These are phyloP conservation scores for Xylariaceae sp. DNA, from an alignment of 2,329 filamentous ascomycete species.

Conservation along the genomic window DNA sequence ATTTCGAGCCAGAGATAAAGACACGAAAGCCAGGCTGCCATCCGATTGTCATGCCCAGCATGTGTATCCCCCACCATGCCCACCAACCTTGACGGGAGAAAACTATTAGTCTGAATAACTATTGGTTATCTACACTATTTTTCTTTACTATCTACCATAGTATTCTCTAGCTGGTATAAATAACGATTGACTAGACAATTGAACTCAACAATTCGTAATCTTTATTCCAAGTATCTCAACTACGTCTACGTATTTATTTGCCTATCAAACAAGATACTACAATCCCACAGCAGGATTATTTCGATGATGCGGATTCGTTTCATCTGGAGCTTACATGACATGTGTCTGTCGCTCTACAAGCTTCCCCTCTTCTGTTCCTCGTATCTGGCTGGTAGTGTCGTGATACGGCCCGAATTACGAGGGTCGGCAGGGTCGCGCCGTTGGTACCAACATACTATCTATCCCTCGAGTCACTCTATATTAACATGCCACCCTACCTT, in stretches of 20 bases:
- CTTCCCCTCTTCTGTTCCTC: constrained; percentile 24
- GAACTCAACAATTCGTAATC: no score
- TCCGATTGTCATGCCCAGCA: constrained; percentile 13
- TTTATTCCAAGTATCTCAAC: background rate
- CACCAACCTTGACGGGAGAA: no score
- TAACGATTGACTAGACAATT: no score
- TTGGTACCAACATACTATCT: no score
- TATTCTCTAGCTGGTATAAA: no score
- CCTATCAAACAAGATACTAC: background rate
- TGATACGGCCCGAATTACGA: constrained; percentile 19
- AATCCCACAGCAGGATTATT: no score
- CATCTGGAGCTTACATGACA: no score
- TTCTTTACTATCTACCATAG: background rate
- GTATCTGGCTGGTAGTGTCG: constrained; percentile 17
- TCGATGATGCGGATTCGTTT: no score
- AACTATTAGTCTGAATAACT: no score
- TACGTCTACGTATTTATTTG: background rate
- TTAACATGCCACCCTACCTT: background rate
- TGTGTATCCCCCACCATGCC: no score
- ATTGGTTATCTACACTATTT: no score
- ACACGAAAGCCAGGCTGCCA: constrained; percentile 10
- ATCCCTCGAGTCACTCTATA: background rate
- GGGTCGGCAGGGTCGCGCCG: constrained; percentile 10
- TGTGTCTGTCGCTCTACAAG: constrained; percentile 1
- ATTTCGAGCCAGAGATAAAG: constrained; percentile 21